phyloP scores from a whole-genome alignment of 805 yeast genomes.

The Scheffersomyces stipitis region DNA sequence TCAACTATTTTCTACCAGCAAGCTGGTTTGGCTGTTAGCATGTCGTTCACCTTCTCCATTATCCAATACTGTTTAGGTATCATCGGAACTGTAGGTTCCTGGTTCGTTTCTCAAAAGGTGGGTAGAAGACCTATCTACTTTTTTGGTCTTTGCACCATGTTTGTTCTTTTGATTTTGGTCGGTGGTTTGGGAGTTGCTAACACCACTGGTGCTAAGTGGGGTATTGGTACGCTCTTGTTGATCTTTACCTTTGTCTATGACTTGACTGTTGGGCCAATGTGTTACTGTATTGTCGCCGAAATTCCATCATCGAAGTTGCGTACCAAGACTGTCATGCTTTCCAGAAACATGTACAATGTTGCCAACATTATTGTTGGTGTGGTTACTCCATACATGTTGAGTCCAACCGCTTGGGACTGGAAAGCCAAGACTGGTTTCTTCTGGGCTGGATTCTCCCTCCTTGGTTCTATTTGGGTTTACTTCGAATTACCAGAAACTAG shows the following conservation, averaged over 20 bases:
- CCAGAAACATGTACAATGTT: conserved; percentile 39
- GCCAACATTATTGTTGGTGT: conserved; percentile 32
- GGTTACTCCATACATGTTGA: conserved; percentile 42
- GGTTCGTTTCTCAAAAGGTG: conserved; percentile 40
- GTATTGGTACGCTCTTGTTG: conserved; percentile 46
- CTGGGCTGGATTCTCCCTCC: conserved; percentile 36
- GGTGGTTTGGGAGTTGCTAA: conserved; percentile 42
- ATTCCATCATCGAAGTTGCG: conserved; percentile 35
- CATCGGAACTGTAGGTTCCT: conserved; percentile 43
- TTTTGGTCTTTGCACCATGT: conserved; percentile 35
- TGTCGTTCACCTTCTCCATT: conserved; percentile 48
- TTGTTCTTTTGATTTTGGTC: conserved; percentile 37
- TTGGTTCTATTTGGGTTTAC: conserved; percentile 41
- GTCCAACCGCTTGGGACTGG: conserved; percentile 47
- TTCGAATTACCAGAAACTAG: conserved; percentile 61
- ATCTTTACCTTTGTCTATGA: conserved; percentile 48
- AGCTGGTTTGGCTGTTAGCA: conserved; percentile 46
- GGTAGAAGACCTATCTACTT: conserved; percentile 44
- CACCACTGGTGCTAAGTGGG: conserved; percentile 38
- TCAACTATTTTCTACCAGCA: conserved; percentile 52
- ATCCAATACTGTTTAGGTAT: conserved; percentile 47
- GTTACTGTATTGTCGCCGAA: conserved; percentile 41
- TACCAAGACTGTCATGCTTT: conserved; percentile 36
- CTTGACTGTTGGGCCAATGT: conserved; percentile 38
- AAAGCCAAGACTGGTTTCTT: conserved; percentile 45